Evolutionary conservation across 2,329 filamentous ascomycete genomes (phyloP), one percentile per base, ranked within the genome.

Genomic region (Nemania sp.): DNA sequence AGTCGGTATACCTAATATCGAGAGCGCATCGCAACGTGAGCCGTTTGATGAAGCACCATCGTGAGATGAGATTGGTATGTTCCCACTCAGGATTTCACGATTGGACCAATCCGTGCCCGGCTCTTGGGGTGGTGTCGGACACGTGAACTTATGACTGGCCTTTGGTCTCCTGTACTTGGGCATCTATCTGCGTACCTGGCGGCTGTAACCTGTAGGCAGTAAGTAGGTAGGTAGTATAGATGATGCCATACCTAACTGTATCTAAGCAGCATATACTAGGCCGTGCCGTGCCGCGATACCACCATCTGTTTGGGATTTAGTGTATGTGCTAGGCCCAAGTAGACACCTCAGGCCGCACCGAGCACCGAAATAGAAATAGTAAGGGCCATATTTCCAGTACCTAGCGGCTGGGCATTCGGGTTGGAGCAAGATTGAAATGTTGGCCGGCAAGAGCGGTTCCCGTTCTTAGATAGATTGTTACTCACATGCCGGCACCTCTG

Each of bases 41-140:
- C 57, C 58, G 54, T 61, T 61, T 50, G 39, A 60, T 61, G 54
- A n/a, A 54, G 47, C 49, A 29, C 42, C 42, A 61, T 60, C 49
- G 61, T 42, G 57, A 48, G 57, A 49, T 42, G 57, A 48, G 57
- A 49, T 58, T 50, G 25, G 11, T 4, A 39, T 37, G 45, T 53
- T 57, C n/a, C 15, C 46, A 29, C 18, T 42, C 18, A 15, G 5
- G 12, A 29, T 29, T 29, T 29, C 25, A 7, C 25, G 25, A 29
- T 29, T 29, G 50, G 39, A 54, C 48, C n/a, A 11, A 48, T n/a
- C n/a, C 21, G 43, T 46, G 17, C 10, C 43, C 3, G 11, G 39
- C 17, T 42, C 39, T 20, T 20, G 5, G 10, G 10, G 11, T 46
- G 21, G 43, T 46, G 25, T 46, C 25, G 20, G 9, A 12, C 17